A percentile compares a stretch with the other conserved stretches of the same genome.
Conservation (phyloP, 805 yeast species). For the Ogataea pini region DNA sequence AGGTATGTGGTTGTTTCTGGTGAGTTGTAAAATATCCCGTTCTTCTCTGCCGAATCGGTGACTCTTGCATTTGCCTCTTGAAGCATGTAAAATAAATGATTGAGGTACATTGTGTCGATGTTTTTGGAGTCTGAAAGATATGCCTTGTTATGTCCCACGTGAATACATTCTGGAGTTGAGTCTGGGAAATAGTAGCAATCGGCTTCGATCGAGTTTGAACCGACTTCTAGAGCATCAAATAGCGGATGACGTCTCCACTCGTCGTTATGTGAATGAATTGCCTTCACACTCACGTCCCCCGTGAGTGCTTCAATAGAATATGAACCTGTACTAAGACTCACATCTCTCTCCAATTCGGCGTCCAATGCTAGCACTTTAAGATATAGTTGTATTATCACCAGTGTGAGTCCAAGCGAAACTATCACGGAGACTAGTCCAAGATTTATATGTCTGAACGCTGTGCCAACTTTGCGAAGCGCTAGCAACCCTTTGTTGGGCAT, state of each 20-base stretch:
- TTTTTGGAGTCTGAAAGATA: conserved; percentile 46
- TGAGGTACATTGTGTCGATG: conserved; percentile 50
- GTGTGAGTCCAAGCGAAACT: conserved; percentile 10
- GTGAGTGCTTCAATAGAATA: conserved; percentile 22
- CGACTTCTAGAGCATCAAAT: conserved; percentile 53
- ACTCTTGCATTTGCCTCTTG: conserved; percentile 43
- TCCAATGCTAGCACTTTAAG: conserved; percentile 10
- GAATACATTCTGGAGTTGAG: conserved; percentile 36
- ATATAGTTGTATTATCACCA: conserved; percentile 14
- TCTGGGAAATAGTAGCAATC: conserved; percentile 55
- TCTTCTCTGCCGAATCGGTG: conserved; percentile 6
- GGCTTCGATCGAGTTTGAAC: conserved; percentile 63
- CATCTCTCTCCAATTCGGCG: conserved; percentile 9
- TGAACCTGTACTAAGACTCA: conserved; percentile 5
- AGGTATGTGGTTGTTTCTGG: conserved; percentile 53
- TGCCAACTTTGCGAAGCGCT: neutral
- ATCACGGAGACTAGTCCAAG: conserved; percentile 9
- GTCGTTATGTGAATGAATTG: conserved; percentile 69
- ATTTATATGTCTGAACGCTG: neutral
- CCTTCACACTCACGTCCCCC: conserved; percentile 29
- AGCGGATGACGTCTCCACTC: conserved; percentile 63
- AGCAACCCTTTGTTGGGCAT: neutral
- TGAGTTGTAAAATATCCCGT: conserved; percentile 46
- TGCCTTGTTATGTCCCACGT: conserved; percentile 61
- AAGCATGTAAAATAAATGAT: conserved; percentile 50